Conservation (phyloP, 1,284 basidiomycete species). For the Thecaphora thlaspeos region DNA sequence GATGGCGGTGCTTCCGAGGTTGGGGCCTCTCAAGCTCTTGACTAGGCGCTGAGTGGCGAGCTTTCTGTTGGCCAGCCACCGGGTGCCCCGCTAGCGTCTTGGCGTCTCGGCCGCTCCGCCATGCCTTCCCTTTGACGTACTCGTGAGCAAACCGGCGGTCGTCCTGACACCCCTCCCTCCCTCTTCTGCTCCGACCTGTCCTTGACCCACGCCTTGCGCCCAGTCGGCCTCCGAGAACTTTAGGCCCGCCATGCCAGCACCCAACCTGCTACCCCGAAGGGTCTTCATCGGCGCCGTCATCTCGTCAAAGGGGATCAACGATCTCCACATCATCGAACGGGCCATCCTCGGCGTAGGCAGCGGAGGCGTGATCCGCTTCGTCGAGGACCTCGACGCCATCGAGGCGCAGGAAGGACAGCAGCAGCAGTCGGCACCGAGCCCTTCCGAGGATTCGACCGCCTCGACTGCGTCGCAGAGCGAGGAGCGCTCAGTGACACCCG, state of each 20-base stretch:
- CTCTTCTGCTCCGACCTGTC: not conserved
- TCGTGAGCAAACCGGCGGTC: too few species aligned
- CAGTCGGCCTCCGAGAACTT: slow-evolving; percentile 39
- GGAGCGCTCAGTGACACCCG: slow-evolving; percentile 37
- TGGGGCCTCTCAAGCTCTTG: too few species aligned
- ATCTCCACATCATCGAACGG: slow-evolving; percentile 37
- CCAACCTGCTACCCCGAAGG: slow-evolving; percentile 36
- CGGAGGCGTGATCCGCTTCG: slow-evolving; percentile 45
- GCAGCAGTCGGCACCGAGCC: slow-evolving; percentile 2
- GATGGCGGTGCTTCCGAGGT: too few species aligned
- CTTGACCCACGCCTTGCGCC: slow-evolving; percentile 5
- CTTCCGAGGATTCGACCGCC: slow-evolving; percentile 8
- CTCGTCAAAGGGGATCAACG: slow-evolving; percentile 26
- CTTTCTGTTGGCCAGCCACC: too few species aligned
- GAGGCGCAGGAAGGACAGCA: slow-evolving; percentile 9
- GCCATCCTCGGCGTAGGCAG: slow-evolving; percentile 48
- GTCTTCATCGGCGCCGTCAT: slow-evolving; percentile 51
- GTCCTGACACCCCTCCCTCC: not conserved
- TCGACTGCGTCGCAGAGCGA: slow-evolving; percentile 7
- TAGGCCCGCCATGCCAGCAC: slow-evolving; percentile 37
- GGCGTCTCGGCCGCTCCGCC: too few species aligned
- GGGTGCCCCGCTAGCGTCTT: too few species aligned
- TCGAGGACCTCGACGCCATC: slow-evolving; percentile 45
- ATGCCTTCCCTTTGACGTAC: too few species aligned
- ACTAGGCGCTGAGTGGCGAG: too few species aligned